A percentile compares a stretch with the other conserved stretches of the same genome.
phyloP scores from a whole-genome alignment of 2,329 filamentous ascomycete genomes.

The Ophiostoma quercus region DNA sequence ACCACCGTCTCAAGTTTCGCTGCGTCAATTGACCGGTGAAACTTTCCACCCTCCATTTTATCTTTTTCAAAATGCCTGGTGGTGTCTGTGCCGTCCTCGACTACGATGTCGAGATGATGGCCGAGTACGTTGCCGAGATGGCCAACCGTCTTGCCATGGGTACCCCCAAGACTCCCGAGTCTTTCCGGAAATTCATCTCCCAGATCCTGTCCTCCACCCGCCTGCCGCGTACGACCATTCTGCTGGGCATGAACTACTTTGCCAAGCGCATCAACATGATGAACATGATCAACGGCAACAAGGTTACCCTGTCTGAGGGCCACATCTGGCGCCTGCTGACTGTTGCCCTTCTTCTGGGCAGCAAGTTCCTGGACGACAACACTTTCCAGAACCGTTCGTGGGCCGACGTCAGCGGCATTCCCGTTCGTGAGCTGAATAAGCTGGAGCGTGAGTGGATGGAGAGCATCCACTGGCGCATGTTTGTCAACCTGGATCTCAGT shows the following conservation, averaged over 20 bases:
- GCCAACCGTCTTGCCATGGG: conserved; percentile 58
- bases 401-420: conserved; percentile 90
- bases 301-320: conserved; percentile 57
- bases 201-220: conserved; percentile 87
- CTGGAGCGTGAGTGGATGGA: conserved; percentile 85
- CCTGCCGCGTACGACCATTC: conserved; percentile 83
- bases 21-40: conserved; percentile 24
- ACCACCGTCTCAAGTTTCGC: conserved; percentile 15
- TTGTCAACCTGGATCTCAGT: conserved; percentile 74
- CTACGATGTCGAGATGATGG: conserved; percentile 95
- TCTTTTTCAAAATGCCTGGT: conserved; percentile 55
- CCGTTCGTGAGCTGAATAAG: conserved; percentile 74
- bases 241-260: conserved; percentile 85
- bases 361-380: conserved; percentile 95
- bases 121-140: conserved; percentile 90
- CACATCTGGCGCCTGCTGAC: conserved; percentile 86
- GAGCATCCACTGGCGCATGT: conserved; percentile 76
- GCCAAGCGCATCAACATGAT: conserved; percentile 76
- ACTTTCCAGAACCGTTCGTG: conserved; percentile 96
- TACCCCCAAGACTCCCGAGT: conserved; percentile 44
- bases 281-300: conserved; percentile 43
- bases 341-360: conserved; percentile 76
- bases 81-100: conserved; percentile 91
- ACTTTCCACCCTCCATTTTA: conserved; percentile 29
- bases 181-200: conserved; percentile 86